Evolutionary conservation across 1,284 basidiomycete species (phyloP), one percentile per base, ranked within the genome.

Genomic region (Sparassis latifolia): DNA sequence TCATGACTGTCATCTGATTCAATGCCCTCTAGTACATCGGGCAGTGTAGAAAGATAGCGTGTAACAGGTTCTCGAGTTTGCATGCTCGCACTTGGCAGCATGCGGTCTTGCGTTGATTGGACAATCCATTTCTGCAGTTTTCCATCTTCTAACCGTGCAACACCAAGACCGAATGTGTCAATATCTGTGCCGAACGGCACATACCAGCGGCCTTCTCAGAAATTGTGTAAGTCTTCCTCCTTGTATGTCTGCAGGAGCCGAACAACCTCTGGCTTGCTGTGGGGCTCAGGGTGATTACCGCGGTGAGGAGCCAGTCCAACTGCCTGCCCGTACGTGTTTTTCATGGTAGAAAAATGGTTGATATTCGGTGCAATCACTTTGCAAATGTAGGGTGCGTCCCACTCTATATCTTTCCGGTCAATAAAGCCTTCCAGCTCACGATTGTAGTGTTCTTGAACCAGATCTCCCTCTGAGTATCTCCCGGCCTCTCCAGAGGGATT

Each of bases 381-480:
- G 2, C 57, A 54, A 2, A 61, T 50, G 44, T 52, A 56, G 1
- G 35, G 30, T 42, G 2, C 43, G 37, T 47, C 50, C 42, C 38
- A 50, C 30, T 48, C 50, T 1, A 29, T 33, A 20, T 37, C 33
- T 41, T 64, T 65, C 29, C 55, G 56, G 35, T 56, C 37, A 1
- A 56, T 50, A 2, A 58, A 47, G n/a, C 52, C 55, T 42, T 66
- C 56, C 1, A 66, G 52, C 0, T 59, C 39, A 2, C 54, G 50
- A 45, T 66, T 66, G 45, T 58, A 53, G 44, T 61, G 59, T 45
- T 68, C 65, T 7, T 62, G 61, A 2, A 61, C 41, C 12, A 62
- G 52, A 46, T 67, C 64, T 7, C 55, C 51, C n/a, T 53, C 58
- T n/a, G 45, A 45, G 39, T 46, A 60, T 9, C 49, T 44, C 0